Conservation (phyloP, 2,329 filamentous ascomycete species). For the Sclerotinia glacialis region DNA sequence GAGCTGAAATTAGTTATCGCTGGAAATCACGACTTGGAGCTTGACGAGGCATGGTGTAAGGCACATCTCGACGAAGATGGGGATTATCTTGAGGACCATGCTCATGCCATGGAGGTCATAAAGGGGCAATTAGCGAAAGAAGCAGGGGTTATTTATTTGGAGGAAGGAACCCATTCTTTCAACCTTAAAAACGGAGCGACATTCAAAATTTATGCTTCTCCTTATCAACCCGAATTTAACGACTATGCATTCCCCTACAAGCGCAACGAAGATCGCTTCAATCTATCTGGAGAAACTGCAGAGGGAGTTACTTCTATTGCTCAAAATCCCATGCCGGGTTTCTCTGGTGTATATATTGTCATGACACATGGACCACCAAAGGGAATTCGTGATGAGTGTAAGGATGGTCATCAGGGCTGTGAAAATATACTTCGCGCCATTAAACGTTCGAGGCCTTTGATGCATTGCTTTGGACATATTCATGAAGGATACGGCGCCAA, state of each 20-base stretch:
- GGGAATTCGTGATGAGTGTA: slow-evolving; percentile 46
- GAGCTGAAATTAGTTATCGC: slow-evolving; percentile 60
- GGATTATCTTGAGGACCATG: slow-evolving; percentile 23
- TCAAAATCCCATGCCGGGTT: slow-evolving; percentile 42
- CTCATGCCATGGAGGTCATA: slow-evolving; percentile 29
- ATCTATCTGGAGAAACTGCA: slow-evolving; percentile 24
- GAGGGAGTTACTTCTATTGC: slow-evolving; percentile 25
- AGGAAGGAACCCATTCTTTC: slow-evolving; percentile 38
- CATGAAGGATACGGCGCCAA: slow-evolving; percentile 58
- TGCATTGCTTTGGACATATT: slow-evolving; percentile 64
- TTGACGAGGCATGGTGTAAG: slow-evolving; percentile 51
- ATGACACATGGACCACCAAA: slow-evolving; percentile 60
- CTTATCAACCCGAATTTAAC: slow-evolving; percentile 38
- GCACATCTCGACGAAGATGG: slow-evolving; percentile 20
- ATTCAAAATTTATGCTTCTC: slow-evolving; percentile 39
- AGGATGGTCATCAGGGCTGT: slow-evolving; percentile 53
- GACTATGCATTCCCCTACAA: slow-evolving; percentile 37
- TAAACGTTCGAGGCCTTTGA: slow-evolving; percentile 47
- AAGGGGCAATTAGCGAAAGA: slow-evolving; percentile 31
- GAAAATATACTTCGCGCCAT: slow-evolving; percentile 52
- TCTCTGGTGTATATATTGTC: slow-evolving; percentile 50
- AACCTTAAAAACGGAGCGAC: slow-evolving; percentile 34
- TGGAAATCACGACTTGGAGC: slow-evolving; percentile 59
- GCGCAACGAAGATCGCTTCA: slow-evolving; percentile 35
- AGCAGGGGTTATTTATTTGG: slow-evolving; percentile 37